These are phyloP conservation scores for Panaeolus cyanescens DNA, from an alignment of 768 basidiomycete genomes.

Conservation along the genomic window DNA sequence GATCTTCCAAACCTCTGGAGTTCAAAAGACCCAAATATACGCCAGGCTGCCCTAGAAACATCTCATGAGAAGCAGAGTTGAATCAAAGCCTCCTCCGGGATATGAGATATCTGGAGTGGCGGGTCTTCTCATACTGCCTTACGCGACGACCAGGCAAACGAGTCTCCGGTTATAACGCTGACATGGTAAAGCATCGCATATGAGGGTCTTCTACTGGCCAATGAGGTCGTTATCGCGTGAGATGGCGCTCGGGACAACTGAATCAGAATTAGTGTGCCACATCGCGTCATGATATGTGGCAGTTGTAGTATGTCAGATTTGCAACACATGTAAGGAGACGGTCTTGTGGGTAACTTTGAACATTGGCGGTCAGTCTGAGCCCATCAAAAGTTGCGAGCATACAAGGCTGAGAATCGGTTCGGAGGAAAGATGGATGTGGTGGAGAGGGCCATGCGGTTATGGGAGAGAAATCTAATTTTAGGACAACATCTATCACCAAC, in stretches of 20 bases:
- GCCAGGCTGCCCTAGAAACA: not conserved
- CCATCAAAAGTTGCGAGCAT: not conserved
- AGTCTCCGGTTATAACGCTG: not conserved
- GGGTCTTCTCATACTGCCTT: not conserved
- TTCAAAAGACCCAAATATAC: not conserved
- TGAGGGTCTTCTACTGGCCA: not conserved
- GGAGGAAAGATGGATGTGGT: not conserved
- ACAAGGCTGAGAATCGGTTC: not conserved
- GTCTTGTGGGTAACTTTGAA: not conserved
- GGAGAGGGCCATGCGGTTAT: not conserved
- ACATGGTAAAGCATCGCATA: not conserved
- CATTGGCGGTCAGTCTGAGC: not conserved
- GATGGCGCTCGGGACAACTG: not conserved
- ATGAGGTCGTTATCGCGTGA: slow-evolving; percentile 17
- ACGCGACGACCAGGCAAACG: not conserved
- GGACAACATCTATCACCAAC: not conserved
- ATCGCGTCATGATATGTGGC: not conserved
- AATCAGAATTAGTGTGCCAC: not conserved
- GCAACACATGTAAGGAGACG: not conserved
- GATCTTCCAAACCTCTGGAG: not conserved
- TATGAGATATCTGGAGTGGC: too few relatives aligned
- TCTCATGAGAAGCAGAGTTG: not conserved
- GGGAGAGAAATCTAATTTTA: not conserved
- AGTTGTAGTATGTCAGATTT: not conserved
- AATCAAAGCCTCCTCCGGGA: too few relatives aligned